Conservation (phyloP, 192 early-diverging fungal species). For the Gamsiella multidivaricata region DNA sequence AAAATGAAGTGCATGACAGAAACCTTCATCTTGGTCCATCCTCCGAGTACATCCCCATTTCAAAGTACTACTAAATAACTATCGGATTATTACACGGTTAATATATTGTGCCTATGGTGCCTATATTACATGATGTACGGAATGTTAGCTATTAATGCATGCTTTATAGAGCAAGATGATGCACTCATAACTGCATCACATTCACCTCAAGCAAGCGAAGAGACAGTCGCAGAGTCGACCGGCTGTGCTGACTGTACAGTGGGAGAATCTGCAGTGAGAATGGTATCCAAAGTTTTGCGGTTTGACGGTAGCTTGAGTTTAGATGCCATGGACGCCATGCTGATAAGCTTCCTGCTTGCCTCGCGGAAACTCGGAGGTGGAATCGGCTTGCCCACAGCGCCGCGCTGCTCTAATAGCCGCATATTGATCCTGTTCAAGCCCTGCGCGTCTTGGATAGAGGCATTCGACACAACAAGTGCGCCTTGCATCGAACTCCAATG, state of each 20-base stretch:
- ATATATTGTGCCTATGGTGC: neutral
- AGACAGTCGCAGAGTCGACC: neutral
- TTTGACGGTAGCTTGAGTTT: neutral
- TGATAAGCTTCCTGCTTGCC: too few relatives aligned
- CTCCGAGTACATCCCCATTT: too few relatives aligned
- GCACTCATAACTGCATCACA: neutral
- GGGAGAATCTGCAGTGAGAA: neutral
- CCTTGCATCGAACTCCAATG: neutral
- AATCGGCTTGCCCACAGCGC: neutral
- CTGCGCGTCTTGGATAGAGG: neutral
- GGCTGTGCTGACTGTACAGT: neutral
- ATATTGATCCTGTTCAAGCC: neutral
- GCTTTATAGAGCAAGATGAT: neutral
- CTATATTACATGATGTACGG: neutral
- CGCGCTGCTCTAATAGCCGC: neutral
- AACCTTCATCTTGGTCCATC: too few relatives aligned
- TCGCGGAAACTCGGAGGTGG: too few relatives aligned
- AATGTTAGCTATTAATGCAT: neutral
- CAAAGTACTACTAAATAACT: too few relatives aligned
- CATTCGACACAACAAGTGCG: neutral
- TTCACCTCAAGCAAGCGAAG: neutral
- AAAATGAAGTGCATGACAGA: too few relatives aligned
- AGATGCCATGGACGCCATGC: too few relatives aligned
- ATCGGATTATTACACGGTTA: neutral
- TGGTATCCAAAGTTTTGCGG: neutral